Base-by-base conservation (phyloP, 768 basidiomycete species). In the Auricularia heimuer region DNA sequence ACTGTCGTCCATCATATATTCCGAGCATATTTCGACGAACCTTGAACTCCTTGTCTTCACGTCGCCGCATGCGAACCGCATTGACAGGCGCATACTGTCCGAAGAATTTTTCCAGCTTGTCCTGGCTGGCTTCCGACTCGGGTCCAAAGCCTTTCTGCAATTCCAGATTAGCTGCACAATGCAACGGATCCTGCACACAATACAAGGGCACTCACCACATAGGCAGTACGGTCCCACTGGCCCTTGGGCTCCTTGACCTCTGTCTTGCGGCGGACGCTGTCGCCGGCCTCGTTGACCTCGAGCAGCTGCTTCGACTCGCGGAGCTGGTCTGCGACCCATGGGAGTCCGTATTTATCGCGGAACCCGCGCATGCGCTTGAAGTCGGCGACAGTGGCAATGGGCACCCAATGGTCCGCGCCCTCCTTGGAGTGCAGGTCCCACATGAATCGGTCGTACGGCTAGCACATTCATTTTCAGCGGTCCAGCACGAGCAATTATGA, bases 281-380 rank as follows among this genome's bases (percentile, higher is more conserved):
- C 82, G 36, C 85, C 86, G 4, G 81, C 80, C 63, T 84, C 86
- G 70, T 91, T 88, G 4, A 96, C 81, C 72, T 92, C 91, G 51
- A 98, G 81, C 62, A 81, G 74, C 7, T 73, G 70, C 68, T 82
- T 80, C 33, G 64, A 65, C 45, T 75, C 71, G 61, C 77, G 75
- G 74, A 98, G 78, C n/a, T 86, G 88, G 24, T 83, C 78, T 4
- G 82, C 80, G 65, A 97, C 79, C 81, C 90, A 93, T 21, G 83
- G 82, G 18, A 81, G 65, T 4, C 92, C 92, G 36, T 80, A 74
- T 34, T 75, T 73, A 3, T 80, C 62, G 54, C 77, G 75, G 71
- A 83, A 90, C 35, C 90, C 89, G 47, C 84, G 81, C 95, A 98
- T 98, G 67, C 94, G 90, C 75, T 95, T 95, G 85, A 98, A 98